A percentile compares a stretch with the other conserved stretches of the same genome.
These are phyloP conservation scores for Xylaria nigripes DNA, from an alignment of 495 filamentous ascomycete species.

Conservation along the genomic window DNA sequence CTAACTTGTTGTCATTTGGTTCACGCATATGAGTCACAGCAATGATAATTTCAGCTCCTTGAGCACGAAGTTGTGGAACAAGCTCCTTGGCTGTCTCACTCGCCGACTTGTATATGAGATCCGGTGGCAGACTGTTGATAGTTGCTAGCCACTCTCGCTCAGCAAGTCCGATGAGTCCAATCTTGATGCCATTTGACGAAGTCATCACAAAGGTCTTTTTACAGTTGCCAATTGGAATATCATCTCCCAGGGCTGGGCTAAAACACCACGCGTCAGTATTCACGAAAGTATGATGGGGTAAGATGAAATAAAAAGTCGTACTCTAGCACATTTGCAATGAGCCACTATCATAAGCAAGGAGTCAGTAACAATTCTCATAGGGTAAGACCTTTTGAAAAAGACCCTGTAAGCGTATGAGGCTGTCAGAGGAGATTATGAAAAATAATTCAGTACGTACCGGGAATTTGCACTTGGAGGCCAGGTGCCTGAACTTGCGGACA, in stretches of 20 bases:
- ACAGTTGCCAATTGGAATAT: constrained; percentile 60
- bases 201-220: constrained; percentile 63
- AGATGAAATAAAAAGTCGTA: neutral
- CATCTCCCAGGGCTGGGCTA: constrained; percentile 69
- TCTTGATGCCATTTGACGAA: constrained; percentile 71
- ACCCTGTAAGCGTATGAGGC: neutral
- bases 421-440: neutral
- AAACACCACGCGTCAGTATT: neutral
- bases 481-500: constrained; percentile 65
- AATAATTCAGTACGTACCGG: constrained; percentile 81
- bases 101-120: constrained; percentile 72
- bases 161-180: constrained; percentile 77
- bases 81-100: constrained; percentile 60
- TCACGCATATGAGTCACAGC: constrained; percentile 79
- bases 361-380: neutral
- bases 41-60: constrained; percentile 74
- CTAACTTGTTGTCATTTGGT: constrained; percentile 77
- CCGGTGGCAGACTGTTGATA: constrained; percentile 74
- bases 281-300: neutral
- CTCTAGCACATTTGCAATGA: constrained; percentile 59
- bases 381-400: neutral
- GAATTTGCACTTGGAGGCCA: constrained; percentile 67
- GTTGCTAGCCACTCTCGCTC: constrained; percentile 76
- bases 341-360: constrained; percentile 42
- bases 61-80: constrained; percentile 57